phyloP scores from a whole-genome alignment of 2,329 filamentous ascomycete genomes.

The Chaetomiaceae sp. region DNA sequence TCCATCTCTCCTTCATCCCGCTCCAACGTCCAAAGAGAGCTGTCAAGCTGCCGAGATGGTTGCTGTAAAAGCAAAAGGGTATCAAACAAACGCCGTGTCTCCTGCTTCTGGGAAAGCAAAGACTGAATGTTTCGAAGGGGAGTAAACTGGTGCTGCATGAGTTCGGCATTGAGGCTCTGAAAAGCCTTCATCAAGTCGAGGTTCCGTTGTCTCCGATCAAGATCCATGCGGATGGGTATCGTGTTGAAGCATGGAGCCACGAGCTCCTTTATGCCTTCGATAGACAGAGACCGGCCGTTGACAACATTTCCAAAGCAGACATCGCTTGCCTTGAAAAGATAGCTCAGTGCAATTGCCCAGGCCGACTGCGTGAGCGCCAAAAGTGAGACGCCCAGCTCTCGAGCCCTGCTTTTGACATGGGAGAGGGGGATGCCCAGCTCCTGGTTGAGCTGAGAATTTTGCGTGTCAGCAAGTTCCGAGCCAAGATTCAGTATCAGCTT shows the following conservation, averaged over 20 bases:
- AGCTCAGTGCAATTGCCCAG: conserved; percentile 63
- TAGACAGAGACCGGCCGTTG: conserved; percentile 64
- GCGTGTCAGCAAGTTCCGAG: background rate
- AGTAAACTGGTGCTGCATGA: conserved; percentile 67
- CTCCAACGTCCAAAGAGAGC: conserved; percentile 50
- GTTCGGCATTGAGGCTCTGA: conserved; percentile 56
- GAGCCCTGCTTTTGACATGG: conserved; percentile 45
- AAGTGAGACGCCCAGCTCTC: conserved; percentile 54
- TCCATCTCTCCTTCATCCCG: conserved; percentile 63
- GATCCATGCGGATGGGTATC: conserved; percentile 61
- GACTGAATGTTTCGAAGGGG: conserved; percentile 67
- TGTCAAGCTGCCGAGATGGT: conserved; percentile 51
- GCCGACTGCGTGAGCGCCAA: conserved; percentile 65
- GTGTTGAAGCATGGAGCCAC: conserved; percentile 95
- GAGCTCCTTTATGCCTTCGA: conserved; percentile 64
- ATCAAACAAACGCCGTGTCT: conserved; percentile 62
- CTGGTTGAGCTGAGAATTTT: conserved; percentile 16
- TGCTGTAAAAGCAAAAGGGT: conserved; percentile 76
- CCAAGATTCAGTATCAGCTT: conserved; percentile 14
- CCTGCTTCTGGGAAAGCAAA: conserved; percentile 36
- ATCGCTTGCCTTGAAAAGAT: conserved; percentile 54
- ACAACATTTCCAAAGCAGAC: conserved; percentile 85
- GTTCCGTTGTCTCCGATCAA: conserved; percentile 46
- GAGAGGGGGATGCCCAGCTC: conserved; percentile 36
- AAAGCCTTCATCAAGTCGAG: conserved; percentile 54